These are phyloP conservation scores for Mortierella sp. DNA, from an alignment of 371 early-diverging fungal species.

Conservation along the genomic window DNA sequence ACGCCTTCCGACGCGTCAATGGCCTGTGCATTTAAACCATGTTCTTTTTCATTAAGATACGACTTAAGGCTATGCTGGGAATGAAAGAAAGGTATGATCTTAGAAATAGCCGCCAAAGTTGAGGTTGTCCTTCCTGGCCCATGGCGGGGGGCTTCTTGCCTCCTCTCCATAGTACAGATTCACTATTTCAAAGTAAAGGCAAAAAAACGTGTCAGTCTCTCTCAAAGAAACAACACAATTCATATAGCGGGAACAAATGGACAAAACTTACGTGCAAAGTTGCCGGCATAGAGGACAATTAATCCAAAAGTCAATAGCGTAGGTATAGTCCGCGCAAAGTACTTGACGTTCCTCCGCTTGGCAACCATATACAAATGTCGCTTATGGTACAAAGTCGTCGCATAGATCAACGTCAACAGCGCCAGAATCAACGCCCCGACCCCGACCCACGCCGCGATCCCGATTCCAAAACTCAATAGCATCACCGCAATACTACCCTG, in stretches of 20 bases:
- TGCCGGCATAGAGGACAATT: conserved; percentile 20
- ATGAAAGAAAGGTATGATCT: neutral
- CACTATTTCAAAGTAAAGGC: conserved; percentile 17
- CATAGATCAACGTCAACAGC: conserved; percentile 40
- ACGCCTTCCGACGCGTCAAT: neutral
- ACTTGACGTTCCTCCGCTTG: conserved; percentile 42
- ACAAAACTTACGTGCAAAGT: conserved; percentile 35
- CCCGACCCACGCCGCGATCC: conserved; percentile 23
- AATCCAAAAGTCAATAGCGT: conserved; percentile 22
- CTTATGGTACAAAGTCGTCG: conserved; percentile 36
- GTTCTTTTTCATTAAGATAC: neutral
- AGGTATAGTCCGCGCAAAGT: conserved; percentile 29
- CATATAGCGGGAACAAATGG: neutral
- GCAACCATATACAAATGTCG: conserved; percentile 30
- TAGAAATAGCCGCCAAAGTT: conserved; percentile 10
- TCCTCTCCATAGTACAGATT: conserved; percentile 13
- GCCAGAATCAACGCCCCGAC: conserved; percentile 26
- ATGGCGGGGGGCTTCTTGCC: conserved; percentile 28
- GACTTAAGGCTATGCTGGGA: neutral
- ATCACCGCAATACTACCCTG: conserved; percentile 27
- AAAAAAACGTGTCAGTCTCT: neutral
- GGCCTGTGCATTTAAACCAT: conserved; percentile 10
- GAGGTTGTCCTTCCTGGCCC: conserved; percentile 22
- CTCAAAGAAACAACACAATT: neutral
- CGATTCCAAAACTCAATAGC: conserved; percentile 34